Evolutionary conservation across 2,329 filamentous ascomycete species (phyloP).

Genomic region (Acrodontium crateriforme): DNA sequence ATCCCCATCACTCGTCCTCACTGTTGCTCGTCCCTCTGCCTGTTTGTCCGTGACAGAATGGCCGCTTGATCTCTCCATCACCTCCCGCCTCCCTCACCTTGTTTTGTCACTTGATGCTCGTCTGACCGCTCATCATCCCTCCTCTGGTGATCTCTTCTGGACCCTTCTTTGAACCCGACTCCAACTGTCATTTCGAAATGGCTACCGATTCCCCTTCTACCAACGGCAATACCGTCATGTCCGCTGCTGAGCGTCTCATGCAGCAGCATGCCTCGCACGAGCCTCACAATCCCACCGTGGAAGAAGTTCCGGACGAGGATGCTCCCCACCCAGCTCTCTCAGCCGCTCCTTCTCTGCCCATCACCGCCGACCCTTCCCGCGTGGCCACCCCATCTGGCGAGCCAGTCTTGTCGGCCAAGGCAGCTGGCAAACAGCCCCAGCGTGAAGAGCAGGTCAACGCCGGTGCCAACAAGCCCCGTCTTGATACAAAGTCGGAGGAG

Average conservation of each 20-base stretch:
- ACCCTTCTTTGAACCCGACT: not conserved
- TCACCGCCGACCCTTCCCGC: slow-evolving; percentile 22
- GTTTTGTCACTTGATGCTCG: no score
- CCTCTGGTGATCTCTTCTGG: not conserved
- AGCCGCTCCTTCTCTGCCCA: slow-evolving; percentile 32
- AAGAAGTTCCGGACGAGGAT: slow-evolving; percentile 72
- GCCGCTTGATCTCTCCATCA: no score
- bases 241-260: slow-evolving; percentile 39
- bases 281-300: slow-evolving; percentile 50
- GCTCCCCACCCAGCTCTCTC: slow-evolving; percentile 45
- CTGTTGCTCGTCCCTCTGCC: no score
- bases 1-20: no score
- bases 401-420: slow-evolving; percentile 45
- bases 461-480: slow-evolving; percentile 22
- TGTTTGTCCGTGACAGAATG: no score
- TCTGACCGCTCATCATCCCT: no score
- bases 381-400: slow-evolving; percentile 27
- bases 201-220: not conserved
- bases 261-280: slow-evolving; percentile 39
- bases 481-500: slow-evolving; percentile 82
- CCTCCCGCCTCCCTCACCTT: no score
- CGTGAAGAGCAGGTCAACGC: slow-evolving; percentile 26
- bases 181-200: not conserved
- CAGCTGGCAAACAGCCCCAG: slow-evolving; percentile 54
- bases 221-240: slow-evolving; percentile 20